Evolutionary conservation across 305 asterid species (phyloP), one percentile per base, ranked within the genome.

Genomic region (Fraxinus latifolia): DNA sequence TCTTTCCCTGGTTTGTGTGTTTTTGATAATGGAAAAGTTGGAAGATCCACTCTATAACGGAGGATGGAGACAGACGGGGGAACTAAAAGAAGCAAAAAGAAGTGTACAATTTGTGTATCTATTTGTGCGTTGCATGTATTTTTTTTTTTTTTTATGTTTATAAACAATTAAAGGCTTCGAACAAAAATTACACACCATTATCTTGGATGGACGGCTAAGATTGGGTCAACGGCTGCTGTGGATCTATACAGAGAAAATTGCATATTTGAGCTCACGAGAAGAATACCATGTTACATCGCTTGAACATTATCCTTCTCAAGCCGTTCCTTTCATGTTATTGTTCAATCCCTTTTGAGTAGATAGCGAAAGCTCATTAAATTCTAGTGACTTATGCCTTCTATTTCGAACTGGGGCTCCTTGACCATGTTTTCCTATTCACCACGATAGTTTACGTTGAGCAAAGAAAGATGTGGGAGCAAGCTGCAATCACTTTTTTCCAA

Each of bases 41-140:
- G 90, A 91, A 88, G 92, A 89, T 90, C 96, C 96, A 93, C 91
- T 92, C 90, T 88, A 88, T 3, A 86, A 90, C 94, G 95, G 89
- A 80, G 82, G 89, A 85, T 60, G 89, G 85, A 90, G 86, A 85
- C 82, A 85, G 80, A 82, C 14, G 14, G 47, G 14, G 83, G 87
- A 81, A 86, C 82, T 84, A 83, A 85, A 87, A 83, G 88, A 53
- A 85, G 88, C 87, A 82, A 82, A 85, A 60, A 80, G 77, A 82
- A 72, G 74, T 78, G 80, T 75, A 0, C 19, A 4, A 71, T 44
- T 27, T 55, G 14, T 55, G 39, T 29, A 14, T 88, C 85, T 70
- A 77, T 85, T 39, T 82, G 36, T 33, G 36, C 6, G 6, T 33
- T 33, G 36, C 36, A 33, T 33, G 36, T 33, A 33, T 33, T 33